A percentile compares a stretch with the other conserved stretches of the same genome.
Evolutionary conservation across 495 filamentous ascomycete genomes (phyloP).

Genomic region (Parathielavia appendiculata): DNA sequence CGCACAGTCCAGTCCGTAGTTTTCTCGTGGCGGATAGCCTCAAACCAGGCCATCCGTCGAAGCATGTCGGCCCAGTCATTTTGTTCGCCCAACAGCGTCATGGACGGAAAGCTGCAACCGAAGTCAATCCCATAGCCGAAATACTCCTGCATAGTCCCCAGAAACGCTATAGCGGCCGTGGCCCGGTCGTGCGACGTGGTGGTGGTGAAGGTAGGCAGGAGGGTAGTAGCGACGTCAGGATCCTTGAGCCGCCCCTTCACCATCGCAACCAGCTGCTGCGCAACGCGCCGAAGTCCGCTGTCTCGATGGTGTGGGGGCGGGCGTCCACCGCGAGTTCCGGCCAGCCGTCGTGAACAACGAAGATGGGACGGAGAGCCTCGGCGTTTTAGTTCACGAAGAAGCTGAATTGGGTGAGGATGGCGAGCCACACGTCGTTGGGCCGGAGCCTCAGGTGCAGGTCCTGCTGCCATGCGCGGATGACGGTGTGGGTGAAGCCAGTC

Average conservation of each 20-base stretch:
- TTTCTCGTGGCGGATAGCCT: neutral
- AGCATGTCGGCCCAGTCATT: conserved; percentile 32
- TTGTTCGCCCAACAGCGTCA: conserved; percentile 34
- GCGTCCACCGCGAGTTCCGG: conserved; percentile 3
- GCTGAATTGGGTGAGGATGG: conserved; percentile 52
- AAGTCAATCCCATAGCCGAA: conserved; percentile 19
- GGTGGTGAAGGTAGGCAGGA: conserved; percentile 35
- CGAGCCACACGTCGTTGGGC: conserved; percentile 59
- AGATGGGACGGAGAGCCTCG: conserved; percentile 41
- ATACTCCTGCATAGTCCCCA: conserved; percentile 32
- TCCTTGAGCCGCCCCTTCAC: conserved; percentile 2
- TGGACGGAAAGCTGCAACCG: conserved; percentile 35
- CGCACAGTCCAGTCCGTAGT: neutral
- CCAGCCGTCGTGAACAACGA: conserved; percentile 38
- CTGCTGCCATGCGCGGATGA: conserved; percentile 46
- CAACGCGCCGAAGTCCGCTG: neutral
- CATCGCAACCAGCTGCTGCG: neutral
- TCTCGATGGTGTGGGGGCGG: neutral
- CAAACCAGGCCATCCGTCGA: conserved; percentile 1
- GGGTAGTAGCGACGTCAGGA: conserved; percentile 23
- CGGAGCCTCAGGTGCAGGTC: conserved; percentile 51
- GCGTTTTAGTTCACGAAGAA: conserved; percentile 47
- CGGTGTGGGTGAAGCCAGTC: conserved; percentile 23
- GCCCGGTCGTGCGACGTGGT: conserved; percentile 28
- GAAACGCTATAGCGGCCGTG: conserved; percentile 28